Conservation (phyloP, 1,284 basidiomycete species). For the Pyrrhoderma noxium region DNA sequence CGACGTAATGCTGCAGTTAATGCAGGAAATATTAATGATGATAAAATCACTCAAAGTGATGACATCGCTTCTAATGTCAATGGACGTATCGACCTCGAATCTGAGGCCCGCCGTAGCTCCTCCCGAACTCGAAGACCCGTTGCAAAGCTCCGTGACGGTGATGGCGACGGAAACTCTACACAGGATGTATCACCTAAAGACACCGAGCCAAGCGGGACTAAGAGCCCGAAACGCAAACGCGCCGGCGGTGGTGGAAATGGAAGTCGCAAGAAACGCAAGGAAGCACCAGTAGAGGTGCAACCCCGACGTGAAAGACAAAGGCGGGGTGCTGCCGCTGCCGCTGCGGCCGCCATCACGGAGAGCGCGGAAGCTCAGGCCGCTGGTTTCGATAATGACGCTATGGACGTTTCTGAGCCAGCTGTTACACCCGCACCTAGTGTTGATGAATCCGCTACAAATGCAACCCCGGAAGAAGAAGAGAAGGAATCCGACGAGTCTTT, state of each 20-base stretch:
- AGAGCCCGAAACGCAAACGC: constrained; percentile 13
- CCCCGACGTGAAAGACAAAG: constrained; percentile 14
- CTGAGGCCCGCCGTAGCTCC: constrained; percentile 32
- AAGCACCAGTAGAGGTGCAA: constrained; percentile 9
- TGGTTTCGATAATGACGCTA: constrained; percentile 10
- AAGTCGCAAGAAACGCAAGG: constrained; percentile 17
- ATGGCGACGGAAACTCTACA: constrained; percentile 18
- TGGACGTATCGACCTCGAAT: neutral
- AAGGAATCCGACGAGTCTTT: constrained; percentile 6
- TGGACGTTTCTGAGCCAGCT: constrained; percentile 5
- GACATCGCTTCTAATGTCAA: constrained; percentile 22
- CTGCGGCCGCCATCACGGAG: constrained; percentile 12
- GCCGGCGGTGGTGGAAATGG: constrained; percentile 9
- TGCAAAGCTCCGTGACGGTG: constrained; percentile 43
- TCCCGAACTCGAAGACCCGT: constrained; percentile 44
- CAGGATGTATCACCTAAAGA: neutral
- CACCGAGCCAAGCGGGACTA: constrained; percentile 1
- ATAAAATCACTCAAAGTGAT: constrained; percentile 29
- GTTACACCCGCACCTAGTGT: constrained; percentile 4
- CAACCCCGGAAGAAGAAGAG: constrained; percentile 1
- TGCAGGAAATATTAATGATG: constrained; percentile 11
- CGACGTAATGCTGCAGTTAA: constrained; percentile 40
- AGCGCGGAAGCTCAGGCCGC: constrained; percentile 14
- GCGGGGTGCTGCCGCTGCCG: constrained; percentile 16
- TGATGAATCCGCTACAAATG: neutral